Conservation (phyloP, 768 basidiomycete genomes). For the Roridomyces roridus region DNA sequence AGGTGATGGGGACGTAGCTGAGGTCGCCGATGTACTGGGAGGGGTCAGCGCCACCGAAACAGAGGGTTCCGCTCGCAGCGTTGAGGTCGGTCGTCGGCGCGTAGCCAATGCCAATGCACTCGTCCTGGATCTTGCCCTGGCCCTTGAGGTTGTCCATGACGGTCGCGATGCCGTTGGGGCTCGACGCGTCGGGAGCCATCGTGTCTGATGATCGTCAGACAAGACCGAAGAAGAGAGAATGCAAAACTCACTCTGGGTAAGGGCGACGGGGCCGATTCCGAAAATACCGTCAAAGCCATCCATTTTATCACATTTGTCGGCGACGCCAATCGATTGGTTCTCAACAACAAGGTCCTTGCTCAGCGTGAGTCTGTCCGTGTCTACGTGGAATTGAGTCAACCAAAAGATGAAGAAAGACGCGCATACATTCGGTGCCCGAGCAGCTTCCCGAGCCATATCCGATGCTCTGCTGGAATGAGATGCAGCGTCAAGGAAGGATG, state of each 20-base stretch:
- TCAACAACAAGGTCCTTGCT: constrained; percentile 43
- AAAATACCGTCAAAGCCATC: constrained; percentile 50
- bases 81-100: constrained; percentile 37
- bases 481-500: background rate
- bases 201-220: constrained; percentile 14
- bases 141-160: constrained; percentile 47
- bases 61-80: constrained; percentile 24
- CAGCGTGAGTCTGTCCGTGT: constrained; percentile 15
- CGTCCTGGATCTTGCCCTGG: constrained; percentile 38
- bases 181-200: background rate
- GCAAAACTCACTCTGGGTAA: constrained; percentile 45
- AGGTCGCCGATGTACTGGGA: constrained; percentile 9
- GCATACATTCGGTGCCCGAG: constrained; percentile 36
- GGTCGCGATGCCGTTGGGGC: constrained; percentile 39
- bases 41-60: constrained; percentile 33
- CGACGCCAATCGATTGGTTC: constrained; percentile 55
- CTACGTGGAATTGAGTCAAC: background rate
- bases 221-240: background rate
- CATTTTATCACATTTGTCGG: constrained; percentile 26
- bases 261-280: constrained; percentile 53
- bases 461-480: constrained; percentile 37
- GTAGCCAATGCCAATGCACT: constrained; percentile 42
- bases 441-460: constrained; percentile 52
- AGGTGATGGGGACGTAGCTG: constrained; percentile 27
- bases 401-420: background rate